Conservation (phyloP, 257 asterid genomes). For the Misopates orontium region DNA sequence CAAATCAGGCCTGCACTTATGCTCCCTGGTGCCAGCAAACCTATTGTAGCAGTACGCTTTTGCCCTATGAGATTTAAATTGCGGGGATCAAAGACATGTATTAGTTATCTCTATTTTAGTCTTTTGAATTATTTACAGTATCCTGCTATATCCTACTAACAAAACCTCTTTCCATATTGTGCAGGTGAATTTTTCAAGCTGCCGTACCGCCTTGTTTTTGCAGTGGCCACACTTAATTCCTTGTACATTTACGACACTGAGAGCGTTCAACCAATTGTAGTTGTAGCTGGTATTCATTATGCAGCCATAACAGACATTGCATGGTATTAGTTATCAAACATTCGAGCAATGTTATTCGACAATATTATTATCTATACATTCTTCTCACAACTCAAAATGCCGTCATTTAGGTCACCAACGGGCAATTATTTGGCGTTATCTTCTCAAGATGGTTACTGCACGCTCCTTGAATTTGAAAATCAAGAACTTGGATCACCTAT, state of each 20-base stretch:
- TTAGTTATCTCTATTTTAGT: constrained; percentile 19
- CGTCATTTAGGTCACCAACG: constrained; percentile 60
- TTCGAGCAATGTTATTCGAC: background rate
- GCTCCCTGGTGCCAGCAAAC: constrained; percentile 98
- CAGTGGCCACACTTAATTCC: constrained; percentile 92
- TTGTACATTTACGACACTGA: constrained; percentile 87
- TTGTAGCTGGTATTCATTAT: constrained; percentile 90
- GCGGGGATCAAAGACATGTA: constrained; percentile 73
- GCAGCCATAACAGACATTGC: constrained; percentile 95
- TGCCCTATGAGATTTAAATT: constrained; percentile 68
- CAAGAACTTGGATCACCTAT: constrained; percentile 74
- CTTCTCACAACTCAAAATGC: constrained; percentile 12
- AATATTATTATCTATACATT: background rate
- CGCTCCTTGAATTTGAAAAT: constrained; percentile 87
- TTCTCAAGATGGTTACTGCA: constrained; percentile 97
- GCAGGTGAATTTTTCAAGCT: constrained; percentile 80
- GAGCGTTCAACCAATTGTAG: constrained; percentile 78
- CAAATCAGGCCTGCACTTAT: constrained; percentile 84
- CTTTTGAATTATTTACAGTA: background rate
- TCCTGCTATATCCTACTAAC: constrained; percentile 26
- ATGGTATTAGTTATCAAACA: constrained; percentile 51
- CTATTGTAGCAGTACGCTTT: constrained; percentile 93
- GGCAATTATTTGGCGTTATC: constrained; percentile 77
- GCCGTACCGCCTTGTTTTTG: constrained; percentile 90
- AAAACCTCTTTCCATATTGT: constrained; percentile 18